A percentile compares a stretch with the other conserved stretches of the same genome.
These are phyloP conservation scores for Entomophthora muscae DNA, from an alignment of 371 early-diverging fungal genomes.

Conservation along the genomic window DNA sequence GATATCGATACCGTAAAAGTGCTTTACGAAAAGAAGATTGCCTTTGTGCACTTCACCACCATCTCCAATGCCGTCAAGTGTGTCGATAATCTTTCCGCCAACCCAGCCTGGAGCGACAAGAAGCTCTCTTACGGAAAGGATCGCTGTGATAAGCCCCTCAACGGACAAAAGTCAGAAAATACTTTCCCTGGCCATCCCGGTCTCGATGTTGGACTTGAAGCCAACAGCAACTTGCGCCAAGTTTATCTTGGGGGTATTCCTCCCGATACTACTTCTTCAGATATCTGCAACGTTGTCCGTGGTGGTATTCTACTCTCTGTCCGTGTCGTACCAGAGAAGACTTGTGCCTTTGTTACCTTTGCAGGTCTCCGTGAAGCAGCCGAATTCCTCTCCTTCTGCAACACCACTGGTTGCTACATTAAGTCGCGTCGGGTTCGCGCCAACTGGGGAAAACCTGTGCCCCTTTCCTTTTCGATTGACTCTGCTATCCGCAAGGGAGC, in stretches of 20 bases:
- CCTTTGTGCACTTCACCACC: constrained; percentile 54
- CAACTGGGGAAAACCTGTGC: constrained; percentile 56
- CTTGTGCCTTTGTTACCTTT: constrained; percentile 69
- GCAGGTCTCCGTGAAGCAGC: constrained; percentile 45
- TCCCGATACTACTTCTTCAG: constrained; percentile 51
- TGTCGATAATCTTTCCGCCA: background rate
- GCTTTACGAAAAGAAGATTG: constrained; percentile 47
- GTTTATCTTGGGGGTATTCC: constrained; percentile 60
- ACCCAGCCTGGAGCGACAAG: constrained; percentile 22
- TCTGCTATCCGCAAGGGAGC: constrained; percentile 44
- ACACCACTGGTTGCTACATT: constrained; percentile 33
- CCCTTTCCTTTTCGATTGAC: constrained; percentile 30
- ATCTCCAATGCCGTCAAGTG: constrained; percentile 1
- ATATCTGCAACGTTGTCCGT: constrained; percentile 67
- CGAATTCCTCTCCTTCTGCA: constrained; percentile 31
- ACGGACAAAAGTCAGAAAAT: constrained; percentile 1
- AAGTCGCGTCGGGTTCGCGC: constrained; percentile 49
- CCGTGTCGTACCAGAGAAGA: constrained; percentile 50
- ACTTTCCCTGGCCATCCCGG: background rate
- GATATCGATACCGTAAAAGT: constrained; percentile 51
- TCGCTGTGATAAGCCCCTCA: constrained; percentile 32
- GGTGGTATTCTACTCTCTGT: constrained; percentile 64
- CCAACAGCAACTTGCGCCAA: constrained; percentile 30
- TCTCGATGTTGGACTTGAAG: constrained; percentile 2
- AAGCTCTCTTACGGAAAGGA: constrained; percentile 62